A percentile compares a stretch with the other conserved stretches of the same genome.
Conservation (phyloP, 2,329 filamentous ascomycete species). For the Graphiopsis chlorocephala region DNA sequence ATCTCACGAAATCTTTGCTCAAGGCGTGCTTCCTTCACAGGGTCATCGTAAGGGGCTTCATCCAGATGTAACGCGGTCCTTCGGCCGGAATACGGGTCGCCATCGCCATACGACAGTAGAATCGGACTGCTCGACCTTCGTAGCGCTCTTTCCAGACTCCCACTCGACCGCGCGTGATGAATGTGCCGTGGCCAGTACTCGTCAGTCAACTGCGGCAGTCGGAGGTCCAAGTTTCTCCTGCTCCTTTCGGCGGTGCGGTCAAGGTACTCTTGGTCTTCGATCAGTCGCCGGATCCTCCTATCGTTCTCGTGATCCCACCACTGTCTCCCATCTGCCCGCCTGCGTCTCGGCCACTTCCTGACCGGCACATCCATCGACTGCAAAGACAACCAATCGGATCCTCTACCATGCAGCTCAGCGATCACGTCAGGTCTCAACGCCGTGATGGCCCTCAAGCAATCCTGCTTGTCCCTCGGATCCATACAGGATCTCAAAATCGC, state of each 20-base stretch:
- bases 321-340: background rate
- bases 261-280: conserved; percentile 1
- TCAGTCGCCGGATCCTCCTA: background rate
- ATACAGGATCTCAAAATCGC: background rate
- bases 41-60: background rate
- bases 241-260: background rate
- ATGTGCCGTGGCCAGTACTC: background rate
- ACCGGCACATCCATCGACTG: background rate
- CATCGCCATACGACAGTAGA: background rate
- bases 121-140: background rate
- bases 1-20: background rate
- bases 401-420: conserved; percentile 3
- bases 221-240: background rate
- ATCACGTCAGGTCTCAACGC: background rate
- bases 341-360: conserved; percentile 3
- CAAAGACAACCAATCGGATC: background rate
- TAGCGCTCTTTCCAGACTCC: background rate
- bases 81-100: background rate
- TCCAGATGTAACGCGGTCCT: background rate
- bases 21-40: background rate
- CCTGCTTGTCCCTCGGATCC: conserved; percentile 9
- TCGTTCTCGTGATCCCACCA: conserved; percentile 12
- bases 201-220: background rate
- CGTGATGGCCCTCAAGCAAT: background rate
- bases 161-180: background rate